phyloP scores from a whole-genome alignment of 2,329 filamentous ascomycete species.

The Onygena corvina region DNA sequence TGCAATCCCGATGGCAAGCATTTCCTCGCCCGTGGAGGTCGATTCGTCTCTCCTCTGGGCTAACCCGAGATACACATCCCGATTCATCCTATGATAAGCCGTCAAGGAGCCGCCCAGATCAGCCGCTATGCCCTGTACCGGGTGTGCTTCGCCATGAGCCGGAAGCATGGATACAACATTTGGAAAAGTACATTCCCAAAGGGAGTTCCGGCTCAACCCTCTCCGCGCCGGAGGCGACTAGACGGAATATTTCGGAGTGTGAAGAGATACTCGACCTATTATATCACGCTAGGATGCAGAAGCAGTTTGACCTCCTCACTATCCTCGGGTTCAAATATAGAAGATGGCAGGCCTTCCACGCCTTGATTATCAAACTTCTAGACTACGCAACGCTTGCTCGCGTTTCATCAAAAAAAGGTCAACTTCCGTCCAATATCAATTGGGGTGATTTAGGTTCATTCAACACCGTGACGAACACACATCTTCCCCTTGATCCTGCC shows the following conservation, averaged over 20 bases:
- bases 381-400: constrained; percentile 25
- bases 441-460: constrained; percentile 22
- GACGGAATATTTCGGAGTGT: constrained; percentile 17
- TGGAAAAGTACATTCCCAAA: constrained; percentile 27
- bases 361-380: constrained; percentile 29
- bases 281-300: constrained; percentile 20
- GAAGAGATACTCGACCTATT: constrained; percentile 25
- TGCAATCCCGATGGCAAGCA: not conserved
- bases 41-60: not conserved
- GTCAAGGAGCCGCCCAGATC: constrained; percentile 7
- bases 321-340: constrained; percentile 31
- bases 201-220: constrained; percentile 9
- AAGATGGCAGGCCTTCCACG: constrained; percentile 32
- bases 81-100: not conserved
- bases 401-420: constrained; percentile 13
- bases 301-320: constrained; percentile 27
- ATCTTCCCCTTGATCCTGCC: not conserved
- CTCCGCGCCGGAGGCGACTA: constrained; percentile 1
- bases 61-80: not conserved
- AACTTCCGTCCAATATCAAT: constrained; percentile 22
- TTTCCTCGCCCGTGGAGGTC: not conserved
- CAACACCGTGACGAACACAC: constrained; percentile 16
- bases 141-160: constrained; percentile 18
- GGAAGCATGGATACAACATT: constrained; percentile 25
- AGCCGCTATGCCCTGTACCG: constrained; percentile 16